Evolutionary conservation across 257 asterid genomes (phyloP).

Genomic region (Solanum phureja): DNA sequence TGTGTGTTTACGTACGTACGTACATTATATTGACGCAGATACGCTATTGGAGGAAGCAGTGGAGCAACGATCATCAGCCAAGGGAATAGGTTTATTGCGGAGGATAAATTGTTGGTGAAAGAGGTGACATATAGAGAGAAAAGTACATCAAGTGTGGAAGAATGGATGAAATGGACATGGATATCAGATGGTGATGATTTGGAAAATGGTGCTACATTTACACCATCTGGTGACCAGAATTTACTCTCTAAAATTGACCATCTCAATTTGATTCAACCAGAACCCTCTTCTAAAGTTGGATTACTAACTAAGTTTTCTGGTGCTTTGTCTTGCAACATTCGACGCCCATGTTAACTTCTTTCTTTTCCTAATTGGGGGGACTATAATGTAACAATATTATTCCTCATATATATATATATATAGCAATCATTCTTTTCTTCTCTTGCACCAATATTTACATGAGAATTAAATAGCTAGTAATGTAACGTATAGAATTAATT

Average conservation of each 20-base stretch:
- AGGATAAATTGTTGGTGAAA: background rate
- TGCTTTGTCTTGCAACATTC: background rate
- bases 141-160: background rate
- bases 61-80: conserved; percentile 2
- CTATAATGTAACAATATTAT: background rate
- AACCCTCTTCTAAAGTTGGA: background rate
- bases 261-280: background rate
- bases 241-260: background rate
- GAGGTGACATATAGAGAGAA: conserved; percentile 1
- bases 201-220: conserved; percentile 1
- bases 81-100: background rate
- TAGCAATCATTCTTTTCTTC: background rate
- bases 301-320: background rate
- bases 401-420: background rate
- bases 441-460: background rate
- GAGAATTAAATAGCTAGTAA: background rate
- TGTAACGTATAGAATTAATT: background rate
- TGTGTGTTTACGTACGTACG: background rate
- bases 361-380: background rate
- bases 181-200: background rate
- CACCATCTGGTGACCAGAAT: background rate
- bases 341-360: background rate
- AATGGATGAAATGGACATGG: conserved; percentile 7
- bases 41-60: conserved; percentile 1
- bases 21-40: background rate